Base-by-base conservation (phyloP, 2,329 filamentous ascomycete species). In the Aspergillus tamarii region DNA sequence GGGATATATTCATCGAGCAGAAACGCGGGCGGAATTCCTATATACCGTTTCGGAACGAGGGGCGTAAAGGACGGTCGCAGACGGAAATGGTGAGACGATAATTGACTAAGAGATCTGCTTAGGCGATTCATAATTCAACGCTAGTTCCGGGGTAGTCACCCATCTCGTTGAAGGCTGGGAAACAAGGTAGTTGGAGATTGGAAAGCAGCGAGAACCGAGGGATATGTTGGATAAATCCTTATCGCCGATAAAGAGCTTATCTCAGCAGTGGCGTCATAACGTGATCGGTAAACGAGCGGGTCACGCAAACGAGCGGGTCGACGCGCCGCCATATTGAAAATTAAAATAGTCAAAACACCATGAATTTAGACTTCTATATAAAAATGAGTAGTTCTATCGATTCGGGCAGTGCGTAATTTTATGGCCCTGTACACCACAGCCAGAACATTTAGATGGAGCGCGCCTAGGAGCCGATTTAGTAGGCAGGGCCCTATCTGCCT, bases 1-100 rank as follows among this genome's bases (percentile, higher is more conserved):
- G 92, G 91, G 14, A 86, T 86, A 76, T 95, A 92, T 73, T 91
- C 88, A 72, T 88, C 86, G 3, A 95, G 85, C 23, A 95, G 84
- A 75, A 91, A 95, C 11, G 85, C 85, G 9, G 85, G 85, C 8
- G 86, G 84, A 36, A 88, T 84, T 65, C 85, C 81, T 34, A 85
- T 77, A 58, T 57, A 67, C 43, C 81, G 80, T 57, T 65, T 72
- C 7, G 65, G 50, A 48, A 64, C 62, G 50, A 57, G 58, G 19
- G 65, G 56, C 11, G 65, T 52, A 10, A 59, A n/a, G 4, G 12
- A 30, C 3, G 56, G 32, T 36, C n/a, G 57, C n/a, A 23, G 30
- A 6, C 11, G 16, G 34, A 50, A 45, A 41, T 9, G 8, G n/a
- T 26, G 32, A 23, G 30, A 23, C n/a, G 53, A 34, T 53, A 45